These are phyloP conservation scores for Neoarthrinium moseri DNA, from an alignment of 2,329 filamentous ascomycete species.

Conservation along the genomic window DNA sequence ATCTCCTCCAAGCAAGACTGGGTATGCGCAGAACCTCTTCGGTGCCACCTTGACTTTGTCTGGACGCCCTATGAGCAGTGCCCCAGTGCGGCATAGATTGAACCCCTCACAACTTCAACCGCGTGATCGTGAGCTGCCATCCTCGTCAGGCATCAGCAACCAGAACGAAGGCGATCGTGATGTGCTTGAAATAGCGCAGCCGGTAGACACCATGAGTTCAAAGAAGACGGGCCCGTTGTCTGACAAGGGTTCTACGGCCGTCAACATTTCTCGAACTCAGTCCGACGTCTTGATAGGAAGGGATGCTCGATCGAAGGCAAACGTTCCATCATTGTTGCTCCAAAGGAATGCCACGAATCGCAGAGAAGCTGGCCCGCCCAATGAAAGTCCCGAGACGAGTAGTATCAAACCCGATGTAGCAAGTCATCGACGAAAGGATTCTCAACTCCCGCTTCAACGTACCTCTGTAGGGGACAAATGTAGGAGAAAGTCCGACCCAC, in stretches of 20 bases:
- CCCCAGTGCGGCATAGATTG: slow-evolving; percentile 20
- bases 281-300: background rate
- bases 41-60: slow-evolving; percentile 46
- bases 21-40: slow-evolving; percentile 51
- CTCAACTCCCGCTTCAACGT: no score
- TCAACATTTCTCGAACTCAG: background rate
- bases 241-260: background rate
- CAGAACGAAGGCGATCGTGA: slow-evolving; percentile 12
- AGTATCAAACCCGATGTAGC: no score
- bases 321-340: background rate
- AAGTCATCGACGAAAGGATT: no score
- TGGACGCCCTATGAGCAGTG: slow-evolving; percentile 31
- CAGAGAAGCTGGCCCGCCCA: background rate
- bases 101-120: slow-evolving; percentile 9
- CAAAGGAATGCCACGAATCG: background rate
- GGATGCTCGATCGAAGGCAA: slow-evolving; percentile 1
- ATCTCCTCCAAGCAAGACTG: slow-evolving; percentile 41
- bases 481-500: no score
- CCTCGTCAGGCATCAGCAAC: slow-evolving; percentile 14
- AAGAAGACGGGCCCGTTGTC: background rate
- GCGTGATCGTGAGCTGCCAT: slow-evolving; percentile 2
- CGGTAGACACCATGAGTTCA: background rate
- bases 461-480: no score
- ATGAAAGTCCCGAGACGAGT: no score
- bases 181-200: background rate